Evolutionary conservation across 2,329 filamentous ascomycete genomes (phyloP), one percentile per base, ranked within the genome.

Genomic region (Xylaria sp.): DNA sequence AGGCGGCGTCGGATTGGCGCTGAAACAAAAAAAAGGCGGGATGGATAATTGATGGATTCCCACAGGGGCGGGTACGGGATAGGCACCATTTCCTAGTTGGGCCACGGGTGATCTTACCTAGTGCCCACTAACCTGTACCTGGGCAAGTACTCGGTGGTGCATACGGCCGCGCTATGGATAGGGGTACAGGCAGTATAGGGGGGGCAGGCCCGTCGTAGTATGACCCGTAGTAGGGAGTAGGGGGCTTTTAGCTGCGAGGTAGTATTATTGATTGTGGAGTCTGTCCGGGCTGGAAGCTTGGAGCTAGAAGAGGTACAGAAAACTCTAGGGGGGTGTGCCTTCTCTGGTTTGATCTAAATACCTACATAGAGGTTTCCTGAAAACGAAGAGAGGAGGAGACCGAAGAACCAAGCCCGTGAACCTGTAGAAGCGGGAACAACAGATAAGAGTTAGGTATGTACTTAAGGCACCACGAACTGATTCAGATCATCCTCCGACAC

Each of bases 11-110:
- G 39, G 39, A 58, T 58, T 46, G 39, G 36, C 39, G 56, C 56
- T 58, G 56, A 58, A 58, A 58, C 56, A 58, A 58, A 58, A 58
- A 57, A 58, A 58, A 58, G 56, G 56, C 56, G 56, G 56, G 56
- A 58, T 58, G 41, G 9, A 20, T 31, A 43, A 48, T 58, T n/a
- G 31, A 46, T 48, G 15, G 39, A 33, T 46, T 58, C 31, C 56
- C 56, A 58, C 55, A 58, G 20, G 36, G 39, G 55, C 52, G 52
- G 55, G 39, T 58, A 57, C 55, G 10, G 36, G 43, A 58, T 28
- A 28, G 39, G 55, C 6, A 46, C 23, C n/a, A 58, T 58, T 58
- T 7, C 56, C 56, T n/a, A 31, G 15, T 58, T 46, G 39, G 56
- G 56, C 25, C 23, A 58, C 39, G 15, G 25, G 36, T 23, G 46